Percentiles rank a stretch among this genome's conserved stretches.
Conservation (phyloP, 441 rosid species). For the Jatropha multifida region DNA sequence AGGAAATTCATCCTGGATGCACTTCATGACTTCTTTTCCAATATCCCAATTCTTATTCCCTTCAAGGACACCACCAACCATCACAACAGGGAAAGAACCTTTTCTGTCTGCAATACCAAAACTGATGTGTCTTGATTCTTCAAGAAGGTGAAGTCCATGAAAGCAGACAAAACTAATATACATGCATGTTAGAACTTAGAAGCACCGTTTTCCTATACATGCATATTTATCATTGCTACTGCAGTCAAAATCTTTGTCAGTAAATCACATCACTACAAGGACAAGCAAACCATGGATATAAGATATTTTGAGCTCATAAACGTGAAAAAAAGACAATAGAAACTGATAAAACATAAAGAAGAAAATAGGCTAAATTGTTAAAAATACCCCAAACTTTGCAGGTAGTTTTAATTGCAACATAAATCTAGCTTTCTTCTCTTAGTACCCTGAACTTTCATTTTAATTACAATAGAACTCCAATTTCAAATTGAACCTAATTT, state of each 20-base stretch:
- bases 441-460: too few relatives aligned
- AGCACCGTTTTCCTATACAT: not conserved
- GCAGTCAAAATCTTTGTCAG: not conserved
- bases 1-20: conserved; percentile 43
- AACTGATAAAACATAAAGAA: not conserved
- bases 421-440: too few relatives aligned
- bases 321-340: not conserved
- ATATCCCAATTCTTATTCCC: conserved; percentile 63
- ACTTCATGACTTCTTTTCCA: conserved; percentile 56
- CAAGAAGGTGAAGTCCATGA: not conserved
- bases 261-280: not conserved
- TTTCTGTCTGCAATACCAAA: conserved; percentile 43
- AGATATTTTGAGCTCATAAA: not conserved
- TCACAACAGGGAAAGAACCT: conserved; percentile 55
- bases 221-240: not conserved
- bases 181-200: not conserved
- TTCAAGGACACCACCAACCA: conserved; percentile 74
- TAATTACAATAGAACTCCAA: too few relatives aligned
- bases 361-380: not conserved
- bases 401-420: too few relatives aligned
- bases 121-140: not conserved
- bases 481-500: too few relatives aligned
- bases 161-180: not conserved
- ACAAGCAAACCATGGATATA: not conserved
- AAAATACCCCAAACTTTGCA: too few relatives aligned